phyloP scores from a whole-genome alignment of 2,329 filamentous ascomycete species.

The Ophiostoma piceae region DNA sequence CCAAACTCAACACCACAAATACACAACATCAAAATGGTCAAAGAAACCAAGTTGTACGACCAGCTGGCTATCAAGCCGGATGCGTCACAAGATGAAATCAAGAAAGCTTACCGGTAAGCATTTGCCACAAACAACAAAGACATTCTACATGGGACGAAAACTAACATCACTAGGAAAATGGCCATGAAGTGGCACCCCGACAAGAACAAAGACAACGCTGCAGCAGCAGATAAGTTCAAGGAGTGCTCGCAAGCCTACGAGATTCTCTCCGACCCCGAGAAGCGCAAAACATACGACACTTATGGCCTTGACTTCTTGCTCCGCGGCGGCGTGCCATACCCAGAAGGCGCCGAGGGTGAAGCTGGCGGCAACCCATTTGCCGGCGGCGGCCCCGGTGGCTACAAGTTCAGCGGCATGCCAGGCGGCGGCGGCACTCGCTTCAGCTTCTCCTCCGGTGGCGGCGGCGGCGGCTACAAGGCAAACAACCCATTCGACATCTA shows the following conservation, averaged over 20 bases:
- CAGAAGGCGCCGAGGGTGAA: slow-evolving; percentile 30
- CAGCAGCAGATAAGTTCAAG: slow-evolving; percentile 91
- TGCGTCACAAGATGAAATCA: slow-evolving; percentile 88
- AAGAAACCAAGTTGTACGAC: slow-evolving; percentile 66
- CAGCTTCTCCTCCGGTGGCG: slow-evolving; percentile 53
- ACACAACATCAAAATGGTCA: slow-evolving; percentile 32
- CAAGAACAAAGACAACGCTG: slow-evolving; percentile 91
- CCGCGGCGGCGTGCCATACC: slow-evolving; percentile 64
- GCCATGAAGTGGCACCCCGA: slow-evolving; percentile 93
- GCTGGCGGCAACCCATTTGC: slow-evolving; percentile 50
- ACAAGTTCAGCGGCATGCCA: slow-evolving; percentile 40
- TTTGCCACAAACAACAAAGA: not conserved
- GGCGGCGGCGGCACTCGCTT: slow-evolving; percentile 51
- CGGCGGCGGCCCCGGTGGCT: slow-evolving; percentile 46
- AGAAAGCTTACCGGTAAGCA: slow-evolving; percentile 82
- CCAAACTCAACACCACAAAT: not conserved
- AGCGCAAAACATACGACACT: slow-evolving; percentile 91
- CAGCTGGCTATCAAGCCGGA: slow-evolving; percentile 70
- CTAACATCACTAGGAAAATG: slow-evolving; percentile 57
- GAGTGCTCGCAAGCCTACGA: slow-evolving; percentile 97
- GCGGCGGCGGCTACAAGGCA: slow-evolving; percentile 68
- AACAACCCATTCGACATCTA: slow-evolving; percentile 81
- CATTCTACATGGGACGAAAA: not conserved
- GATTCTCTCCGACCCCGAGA: slow-evolving; percentile 94
- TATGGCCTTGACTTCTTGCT: slow-evolving; percentile 91